These are phyloP conservation scores for Coemansia sp. DNA, from an alignment of 192 early-diverging fungal species.

Conservation along the genomic window DNA sequence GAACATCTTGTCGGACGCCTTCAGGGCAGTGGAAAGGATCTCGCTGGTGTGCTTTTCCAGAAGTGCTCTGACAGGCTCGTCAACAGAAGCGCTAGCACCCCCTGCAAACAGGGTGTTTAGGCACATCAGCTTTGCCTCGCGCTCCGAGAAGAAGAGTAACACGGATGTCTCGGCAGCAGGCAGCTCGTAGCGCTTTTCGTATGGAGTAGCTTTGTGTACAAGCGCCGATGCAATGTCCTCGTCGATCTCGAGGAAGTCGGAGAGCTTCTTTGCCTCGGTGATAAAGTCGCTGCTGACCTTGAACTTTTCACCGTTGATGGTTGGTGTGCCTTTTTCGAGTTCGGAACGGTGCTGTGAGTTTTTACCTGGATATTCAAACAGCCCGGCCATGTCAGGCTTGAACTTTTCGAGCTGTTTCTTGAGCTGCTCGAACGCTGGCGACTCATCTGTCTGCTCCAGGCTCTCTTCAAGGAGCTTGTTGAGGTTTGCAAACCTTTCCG, in stretches of 20 bases:
- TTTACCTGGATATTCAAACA: constrained; percentile 45
- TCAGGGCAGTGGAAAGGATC: constrained; percentile 38
- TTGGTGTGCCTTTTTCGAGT: constrained; percentile 48
- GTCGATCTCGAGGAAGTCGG: constrained; percentile 78
- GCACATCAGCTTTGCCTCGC: constrained; percentile 59
- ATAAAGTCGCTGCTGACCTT: constrained; percentile 73
- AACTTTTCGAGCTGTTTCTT: constrained; percentile 36
- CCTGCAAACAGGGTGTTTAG: constrained; percentile 59
- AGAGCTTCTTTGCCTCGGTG: constrained; percentile 63
- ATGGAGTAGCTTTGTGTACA: constrained; percentile 56
- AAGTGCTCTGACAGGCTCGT: constrained; percentile 45
- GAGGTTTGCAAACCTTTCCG: constrained; percentile 49
- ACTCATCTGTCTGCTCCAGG: constrained; percentile 32
- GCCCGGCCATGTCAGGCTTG: constrained; percentile 43
- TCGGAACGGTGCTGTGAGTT: constrained; percentile 42
- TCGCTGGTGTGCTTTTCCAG: constrained; percentile 41
- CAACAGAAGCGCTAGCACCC: constrained; percentile 48
- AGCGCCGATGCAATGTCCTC: constrained; percentile 74
- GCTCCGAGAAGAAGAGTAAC: constrained; percentile 65
- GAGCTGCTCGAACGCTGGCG: constrained; percentile 38
- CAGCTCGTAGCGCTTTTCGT: constrained; percentile 58
- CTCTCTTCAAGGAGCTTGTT: constrained; percentile 41
- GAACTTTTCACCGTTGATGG: constrained; percentile 60
- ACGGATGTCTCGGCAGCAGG: constrained; percentile 67
- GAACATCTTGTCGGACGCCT: constrained; percentile 40